Base-by-base conservation (phyloP, 768 basidiomycete species). In the Lentinus tigrinus region DNA sequence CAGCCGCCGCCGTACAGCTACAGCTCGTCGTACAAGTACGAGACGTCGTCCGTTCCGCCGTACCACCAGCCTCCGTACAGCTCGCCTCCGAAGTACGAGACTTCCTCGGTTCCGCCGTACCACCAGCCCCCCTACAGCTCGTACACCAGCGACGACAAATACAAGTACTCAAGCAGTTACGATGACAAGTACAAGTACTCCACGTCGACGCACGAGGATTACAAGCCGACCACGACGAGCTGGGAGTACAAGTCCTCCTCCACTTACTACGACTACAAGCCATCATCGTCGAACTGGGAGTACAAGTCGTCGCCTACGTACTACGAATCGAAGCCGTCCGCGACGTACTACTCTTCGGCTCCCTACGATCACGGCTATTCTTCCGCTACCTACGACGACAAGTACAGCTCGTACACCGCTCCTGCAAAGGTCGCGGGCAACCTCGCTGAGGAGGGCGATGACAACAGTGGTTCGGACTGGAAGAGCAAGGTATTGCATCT, bases 391-490 rank as follows among this genome's bases (percentile, higher is more conserved):
- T 17, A 38, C 46, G 31, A 27, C 37, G 27, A 40, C 51, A 21
- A 34, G 17, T 19, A 28, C 31, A 19, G 47, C 46, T 11, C 14
- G 27, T 49, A 51, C 43, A 47, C 47, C 46, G 31, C 52, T 16
- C 28, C 38, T 21, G 57, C n/a, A 3, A 46, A 46, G 23, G 21
- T 50, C 6, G 58, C 52, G 9, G 58, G 58, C 13, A 54, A 59
- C 52, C 47, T 39, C 13, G 58, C 58, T 19, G 58, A 54, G 52
- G 54, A 47, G 19, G 58, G 54, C 47, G 47, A 43, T n/a, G 16
- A 54, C 24, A 53, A 59, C 52, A 49, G 52, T 47, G 26, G 43
- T n/a, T 16, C 47, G 6, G 31, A 59, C 34, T 28, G 52, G 60
- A 52, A 54, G 47, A 40, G 40, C 48, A 21, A 26, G 42, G 21